Percentiles rank a stretch among this genome's conserved stretches.
Conservation (phyloP, 2,329 filamentous ascomycete species). For the Penicillium sp. region DNA sequence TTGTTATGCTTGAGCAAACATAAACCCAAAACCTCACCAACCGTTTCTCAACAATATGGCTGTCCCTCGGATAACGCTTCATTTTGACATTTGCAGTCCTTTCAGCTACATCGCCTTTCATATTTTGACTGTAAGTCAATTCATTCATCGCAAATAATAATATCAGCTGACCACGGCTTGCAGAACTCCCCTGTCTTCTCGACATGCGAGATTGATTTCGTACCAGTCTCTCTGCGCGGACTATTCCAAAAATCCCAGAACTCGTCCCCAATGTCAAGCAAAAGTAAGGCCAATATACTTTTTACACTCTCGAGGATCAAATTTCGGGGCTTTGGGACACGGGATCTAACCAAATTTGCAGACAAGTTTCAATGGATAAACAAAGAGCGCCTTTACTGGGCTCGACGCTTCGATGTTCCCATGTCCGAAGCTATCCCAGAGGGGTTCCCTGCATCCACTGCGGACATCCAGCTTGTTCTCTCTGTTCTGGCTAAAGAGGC, state of each 20-base stretch:
- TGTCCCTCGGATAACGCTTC: constrained; percentile 11
- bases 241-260: constrained; percentile 18
- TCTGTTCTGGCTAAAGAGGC: constrained; percentile 4
- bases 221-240: constrained; percentile 12
- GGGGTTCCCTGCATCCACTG: constrained; percentile 13
- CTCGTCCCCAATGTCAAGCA: constrained; percentile 10
- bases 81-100: constrained; percentile 19
- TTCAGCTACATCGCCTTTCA: constrained; percentile 19
- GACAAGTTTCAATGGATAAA: constrained; percentile 20
- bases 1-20: not conserved
- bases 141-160: not conserved
- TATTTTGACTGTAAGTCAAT: constrained; percentile 5
- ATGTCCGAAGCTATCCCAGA: constrained; percentile 10
- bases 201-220: constrained; percentile 11
- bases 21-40: too few species aligned
- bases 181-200: constrained; percentile 17
- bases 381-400: constrained; percentile 18
- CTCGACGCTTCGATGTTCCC: constrained; percentile 13
- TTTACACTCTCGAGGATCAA: not conserved
- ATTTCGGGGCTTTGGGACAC: too few species aligned
- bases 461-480: constrained; percentile 7
- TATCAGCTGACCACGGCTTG: not conserved
- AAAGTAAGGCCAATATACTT: constrained; percentile 7
- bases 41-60: constrained; percentile 1
- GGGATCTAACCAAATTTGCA: not conserved